Evolutionary conservation across 2,329 filamentous ascomycete species (phyloP).

Genomic region (Pseudogymnoascus sp.): DNA sequence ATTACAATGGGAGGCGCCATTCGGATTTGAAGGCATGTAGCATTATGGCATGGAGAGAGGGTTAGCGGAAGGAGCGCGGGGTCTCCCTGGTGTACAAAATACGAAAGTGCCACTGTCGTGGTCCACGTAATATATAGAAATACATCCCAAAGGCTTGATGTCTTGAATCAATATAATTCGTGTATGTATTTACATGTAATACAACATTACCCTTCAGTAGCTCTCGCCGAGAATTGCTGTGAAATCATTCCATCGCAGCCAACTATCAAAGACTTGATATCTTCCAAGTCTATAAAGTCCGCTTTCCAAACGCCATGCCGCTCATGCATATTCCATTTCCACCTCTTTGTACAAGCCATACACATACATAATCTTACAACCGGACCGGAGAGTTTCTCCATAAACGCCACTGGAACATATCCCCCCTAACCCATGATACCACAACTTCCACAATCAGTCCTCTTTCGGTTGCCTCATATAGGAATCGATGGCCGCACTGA

Average conservation of each 20-base stretch:
- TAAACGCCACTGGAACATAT: conserved; percentile 6
- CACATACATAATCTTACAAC: conserved; percentile 10
- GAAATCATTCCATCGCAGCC: conserved; percentile 1
- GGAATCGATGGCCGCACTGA: conserved; percentile 83
- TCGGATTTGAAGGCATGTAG: conserved; percentile 1
- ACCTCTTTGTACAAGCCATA: conserved; percentile 10
- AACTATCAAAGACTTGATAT: conserved; percentile 1
- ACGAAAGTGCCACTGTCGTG: background rate
- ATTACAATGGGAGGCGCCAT: conserved; percentile 2
- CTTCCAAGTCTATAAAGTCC: conserved; percentile 4
- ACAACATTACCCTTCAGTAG: conserved; percentile 2
- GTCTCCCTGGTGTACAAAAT: background rate
- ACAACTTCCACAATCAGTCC: conserved; percentile 22
- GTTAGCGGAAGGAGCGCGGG: background rate
- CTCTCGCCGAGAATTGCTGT: conserved; percentile 3
- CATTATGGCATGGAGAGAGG: background rate
- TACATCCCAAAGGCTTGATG: background rate
- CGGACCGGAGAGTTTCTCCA: background rate
- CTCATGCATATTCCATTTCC: conserved; percentile 10
- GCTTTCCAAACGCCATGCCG: conserved; percentile 11
- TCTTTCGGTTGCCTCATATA: conserved; percentile 78
- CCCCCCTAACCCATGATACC: background rate
- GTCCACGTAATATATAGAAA: background rate
- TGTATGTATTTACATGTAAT: conserved; percentile 1
- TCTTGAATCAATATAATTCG: conserved; percentile 5